Percentiles rank a stretch among this genome's conserved stretches.
These are phyloP conservation scores for Pleurotus pulmonarius DNA, from an alignment of 768 basidiomycete species.

Conservation along the genomic window DNA sequence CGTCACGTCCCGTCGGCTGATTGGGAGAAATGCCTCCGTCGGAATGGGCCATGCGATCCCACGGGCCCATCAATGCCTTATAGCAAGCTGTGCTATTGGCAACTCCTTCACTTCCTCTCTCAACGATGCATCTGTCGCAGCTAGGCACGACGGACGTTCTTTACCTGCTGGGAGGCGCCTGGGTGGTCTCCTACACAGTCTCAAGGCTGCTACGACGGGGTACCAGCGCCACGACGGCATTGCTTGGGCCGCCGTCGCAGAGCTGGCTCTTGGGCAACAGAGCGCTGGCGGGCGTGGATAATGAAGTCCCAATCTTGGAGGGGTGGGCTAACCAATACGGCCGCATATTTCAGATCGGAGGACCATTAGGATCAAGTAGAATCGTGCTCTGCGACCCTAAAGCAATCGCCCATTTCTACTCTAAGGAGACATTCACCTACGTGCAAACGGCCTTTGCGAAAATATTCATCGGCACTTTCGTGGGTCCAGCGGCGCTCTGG, in stretches of 20 bases:
- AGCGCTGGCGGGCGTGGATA: constrained; percentile 22
- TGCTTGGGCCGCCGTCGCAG: constrained; percentile 37
- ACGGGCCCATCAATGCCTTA: neutral
- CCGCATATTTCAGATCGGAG: constrained; percentile 37
- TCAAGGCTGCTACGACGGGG: neutral
- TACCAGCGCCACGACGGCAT: constrained; percentile 22
- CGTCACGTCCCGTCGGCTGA: neutral
- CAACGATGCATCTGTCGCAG: neutral
- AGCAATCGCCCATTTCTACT: constrained; percentile 47
- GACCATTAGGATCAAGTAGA: constrained; percentile 25
- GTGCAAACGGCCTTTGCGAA: constrained; percentile 31
- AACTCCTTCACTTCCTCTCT: neutral
- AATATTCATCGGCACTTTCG: constrained; percentile 34
- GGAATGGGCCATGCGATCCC: neutral
- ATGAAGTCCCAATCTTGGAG: constrained; percentile 33
- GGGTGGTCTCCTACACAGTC: neutral
- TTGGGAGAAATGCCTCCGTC: neutral
- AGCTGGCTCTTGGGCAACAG: constrained; percentile 40
- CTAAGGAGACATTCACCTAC: constrained; percentile 47
- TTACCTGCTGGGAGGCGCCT: neutral
- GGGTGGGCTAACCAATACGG: constrained; percentile 48
- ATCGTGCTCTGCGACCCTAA: constrained; percentile 44
- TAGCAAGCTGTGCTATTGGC: neutral
- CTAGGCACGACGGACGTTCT: neutral
- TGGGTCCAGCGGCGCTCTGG: constrained; percentile 14